Evolutionary conservation across 495 filamentous ascomycete species (phyloP).

Genomic region (Astrocystis sublimbata): DNA sequence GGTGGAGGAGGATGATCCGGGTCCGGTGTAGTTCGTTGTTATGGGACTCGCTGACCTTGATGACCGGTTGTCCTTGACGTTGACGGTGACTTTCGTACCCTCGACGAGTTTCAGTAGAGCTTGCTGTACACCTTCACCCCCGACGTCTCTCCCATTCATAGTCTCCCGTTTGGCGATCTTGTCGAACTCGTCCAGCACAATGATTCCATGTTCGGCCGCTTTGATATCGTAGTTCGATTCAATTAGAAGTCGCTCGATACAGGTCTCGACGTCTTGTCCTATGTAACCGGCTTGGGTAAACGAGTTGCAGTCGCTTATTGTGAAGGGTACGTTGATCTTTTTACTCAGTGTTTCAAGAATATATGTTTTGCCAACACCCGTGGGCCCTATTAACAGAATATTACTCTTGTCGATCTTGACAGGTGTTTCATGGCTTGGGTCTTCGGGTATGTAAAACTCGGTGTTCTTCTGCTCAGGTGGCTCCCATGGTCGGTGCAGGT

Average conservation of each 20-base stretch:
- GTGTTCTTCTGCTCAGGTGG: slow-evolving; percentile 19
- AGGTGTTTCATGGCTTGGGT: slow-evolving; percentile 53
- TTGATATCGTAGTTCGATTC: slow-evolving; percentile 88
- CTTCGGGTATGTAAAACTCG: slow-evolving; percentile 45
- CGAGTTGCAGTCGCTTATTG: slow-evolving; percentile 95
- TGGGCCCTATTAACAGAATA: slow-evolving; percentile 87
- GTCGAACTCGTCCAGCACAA: slow-evolving; percentile 94
- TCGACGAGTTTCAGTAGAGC: slow-evolving; percentile 94
- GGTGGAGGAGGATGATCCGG: slow-evolving; percentile 35
- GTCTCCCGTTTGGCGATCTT: slow-evolving; percentile 74
- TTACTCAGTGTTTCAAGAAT: slow-evolving; percentile 72
- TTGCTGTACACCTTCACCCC: slow-evolving; percentile 94
- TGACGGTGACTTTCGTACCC: slow-evolving; percentile 87
- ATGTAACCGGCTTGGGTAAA: slow-evolving; percentile 98
- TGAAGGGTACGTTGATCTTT: slow-evolving; percentile 86
- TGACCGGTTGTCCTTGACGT: slow-evolving; percentile 76
- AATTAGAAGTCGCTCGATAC: slow-evolving; percentile 84
- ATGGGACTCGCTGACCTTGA: slow-evolving; percentile 48
- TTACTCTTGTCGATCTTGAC: slow-evolving; percentile 95
- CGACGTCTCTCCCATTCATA: slow-evolving; percentile 69
- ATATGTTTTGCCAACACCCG: slow-evolving; percentile 94
- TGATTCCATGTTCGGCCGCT: slow-evolving; percentile 85
- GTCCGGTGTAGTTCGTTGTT: slow-evolving; percentile 38
- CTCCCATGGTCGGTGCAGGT: slow-evolving; percentile 31
- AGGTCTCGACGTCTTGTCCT: slow-evolving; percentile 91